Evolutionary conservation across 768 basidiomycete genomes (phyloP), one percentile per base, ranked within the genome.

Genomic region (Nevesoporus exiguus): DNA sequence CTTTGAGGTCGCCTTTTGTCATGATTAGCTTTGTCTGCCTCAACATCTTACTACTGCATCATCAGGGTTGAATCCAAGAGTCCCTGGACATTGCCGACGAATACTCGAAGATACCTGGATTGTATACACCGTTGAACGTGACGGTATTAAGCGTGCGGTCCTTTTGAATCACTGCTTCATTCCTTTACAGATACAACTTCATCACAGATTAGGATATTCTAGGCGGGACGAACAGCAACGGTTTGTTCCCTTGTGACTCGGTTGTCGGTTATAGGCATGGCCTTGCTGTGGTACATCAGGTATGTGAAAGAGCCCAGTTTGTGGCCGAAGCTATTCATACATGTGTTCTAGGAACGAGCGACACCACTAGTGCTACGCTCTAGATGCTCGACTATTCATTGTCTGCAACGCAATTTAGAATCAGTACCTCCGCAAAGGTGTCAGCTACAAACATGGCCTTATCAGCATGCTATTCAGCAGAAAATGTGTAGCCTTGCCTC

Each of bases 381-480:
- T 88, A 85, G 86, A 73, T 77, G 10, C 68, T 86, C 54, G 85
- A 88, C 64, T 86, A 87, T 65, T 72, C 77, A 2, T 70, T 89
- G 4, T 84, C 77, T 61, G 82, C 83, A 62, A 68, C 80, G 1
- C 78, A 79, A 56, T 66, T 83, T 11, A 81, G 81, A 3, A 78
- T 84, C 25, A 74, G 76, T 25, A 73, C 70, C 85, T 85, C 74
- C 85, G 88, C 62, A 75, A 82, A 51, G 86, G 85, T 15, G 72
- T 88, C 51, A 85, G 85, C 0, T 88, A 76, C 71, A 88, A 87
- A 67, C 88, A 87, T 61, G 83, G 80, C 62, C 71, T 86, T 49
- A 85, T 83, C 21, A 49, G 56, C 1, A 1, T 17, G 21, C 15
- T 25, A 29, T 33, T 17, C 9, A 5, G 11, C 36, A 29, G 15